A percentile compares a stretch with the other conserved stretches of the same genome.
Evolutionary conservation across 257 asterid genomes (phyloP).

Genomic region (Solanum raphanifolium): DNA sequence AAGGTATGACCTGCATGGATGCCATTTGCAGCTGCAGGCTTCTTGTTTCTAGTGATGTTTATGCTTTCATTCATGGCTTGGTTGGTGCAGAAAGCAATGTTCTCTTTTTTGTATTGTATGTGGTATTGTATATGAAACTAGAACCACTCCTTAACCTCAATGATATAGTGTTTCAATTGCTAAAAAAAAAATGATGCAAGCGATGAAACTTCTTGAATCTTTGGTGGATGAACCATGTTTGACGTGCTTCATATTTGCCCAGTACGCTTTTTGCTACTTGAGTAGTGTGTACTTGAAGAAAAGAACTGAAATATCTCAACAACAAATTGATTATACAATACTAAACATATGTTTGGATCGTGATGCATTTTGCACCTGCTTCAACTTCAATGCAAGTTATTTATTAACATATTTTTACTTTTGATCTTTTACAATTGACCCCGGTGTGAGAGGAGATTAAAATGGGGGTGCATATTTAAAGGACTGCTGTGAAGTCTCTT

Average conservation of each 20-base stretch:
- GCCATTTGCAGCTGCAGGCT: not conserved
- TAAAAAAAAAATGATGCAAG: not conserved
- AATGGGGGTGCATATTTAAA: not conserved
- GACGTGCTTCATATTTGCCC: not conserved
- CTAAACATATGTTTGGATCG: not conserved
- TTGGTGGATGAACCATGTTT: not conserved
- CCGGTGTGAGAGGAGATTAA: not conserved
- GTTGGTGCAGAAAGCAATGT: not conserved
- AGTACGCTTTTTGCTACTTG: not conserved
- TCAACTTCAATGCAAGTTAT: not conserved
- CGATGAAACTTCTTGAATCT: not conserved
- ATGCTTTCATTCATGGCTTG: not conserved
- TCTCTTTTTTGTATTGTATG: not conserved
- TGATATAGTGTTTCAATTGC: not conserved
- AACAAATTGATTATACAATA: not conserved
- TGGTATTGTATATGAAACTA: not conserved
- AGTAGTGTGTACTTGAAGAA: not conserved
- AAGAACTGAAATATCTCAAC: not conserved
- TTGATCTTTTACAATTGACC: not conserved
- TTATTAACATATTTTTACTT: not conserved
- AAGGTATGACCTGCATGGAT: not conserved
- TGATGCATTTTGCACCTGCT: not conserved
- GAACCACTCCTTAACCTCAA: not conserved
- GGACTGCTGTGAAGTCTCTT: not conserved
- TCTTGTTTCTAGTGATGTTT: not conserved